Base-by-base conservation (phyloP, 2,329 filamentous ascomycete species). In the Oidium heveae region DNA sequence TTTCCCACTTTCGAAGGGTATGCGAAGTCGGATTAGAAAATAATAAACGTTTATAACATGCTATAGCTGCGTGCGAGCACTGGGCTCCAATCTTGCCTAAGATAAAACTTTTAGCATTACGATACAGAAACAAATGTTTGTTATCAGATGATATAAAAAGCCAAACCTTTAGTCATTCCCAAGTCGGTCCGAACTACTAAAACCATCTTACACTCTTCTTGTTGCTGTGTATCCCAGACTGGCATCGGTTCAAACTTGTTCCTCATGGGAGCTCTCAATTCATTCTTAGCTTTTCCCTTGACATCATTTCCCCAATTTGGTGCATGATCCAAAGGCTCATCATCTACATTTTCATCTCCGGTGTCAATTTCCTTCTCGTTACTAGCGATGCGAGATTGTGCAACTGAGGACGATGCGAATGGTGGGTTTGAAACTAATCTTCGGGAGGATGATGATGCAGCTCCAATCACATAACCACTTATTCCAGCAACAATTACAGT, bases 81-180 rank as follows among this genome's bases (percentile, higher is more conserved):
- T 96, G 91, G 8, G 91, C 91, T 56, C 86, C 91, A 63, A 96
- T 95, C 74, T 98, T 98, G 63, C 89, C 89, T 94, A 59, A 49
- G 24, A 22, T 9, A 34, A 28, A 28, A 28, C 24, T 28, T 28
- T 28, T 6, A 28, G 24, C 24, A 28, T 28, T 28, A 6, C 24
- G 24, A 28, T 28, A 28, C 3, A 6, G 6, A 28, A 28, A 28
- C 24, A 28, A 28, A 28, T 3, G 24, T 28, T 28, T 28, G 24
- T 28, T 28, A 28, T 28, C 24, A 28, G 6, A 28, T 3, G 24
- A 28, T 28, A 28, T 28, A 28, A 6, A 28, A 28, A 28, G 39
- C 16, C 72, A 44, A 71, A 91, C 89, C 89, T 71, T 94, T 96
- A 10, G 84, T 91, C 91, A 98, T 98, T 62, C 89, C 89, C 63